Evolutionary conservation across 2,329 filamentous ascomycete species (phyloP).

Genomic region (Phoma herbarum): DNA sequence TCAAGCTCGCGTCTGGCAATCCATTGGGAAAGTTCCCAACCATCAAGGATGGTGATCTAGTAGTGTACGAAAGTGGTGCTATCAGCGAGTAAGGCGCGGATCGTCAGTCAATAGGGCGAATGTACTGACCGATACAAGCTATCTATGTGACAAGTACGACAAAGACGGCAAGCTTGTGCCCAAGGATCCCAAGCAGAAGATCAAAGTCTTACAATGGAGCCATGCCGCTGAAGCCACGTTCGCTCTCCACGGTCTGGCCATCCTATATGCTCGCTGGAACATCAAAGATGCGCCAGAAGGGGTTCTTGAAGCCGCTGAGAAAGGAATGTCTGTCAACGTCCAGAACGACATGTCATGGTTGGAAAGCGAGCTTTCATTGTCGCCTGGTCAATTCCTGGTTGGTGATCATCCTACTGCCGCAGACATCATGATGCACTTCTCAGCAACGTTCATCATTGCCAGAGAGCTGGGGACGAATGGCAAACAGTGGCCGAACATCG

Average conservation of each 20-base stretch:
- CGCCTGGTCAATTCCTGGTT: constrained; percentile 52
- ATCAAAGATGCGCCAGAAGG: constrained; percentile 42
- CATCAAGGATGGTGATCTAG: constrained; percentile 54
- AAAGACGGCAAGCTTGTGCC: constrained; percentile 50
- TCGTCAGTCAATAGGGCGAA: not conserved
- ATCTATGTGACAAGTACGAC: constrained; percentile 59
- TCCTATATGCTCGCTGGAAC: constrained; percentile 57
- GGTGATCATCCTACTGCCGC: constrained; percentile 55
- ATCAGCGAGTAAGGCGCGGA: constrained; percentile 54
- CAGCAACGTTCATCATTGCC: constrained; percentile 52
- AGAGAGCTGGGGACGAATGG: constrained; percentile 50
- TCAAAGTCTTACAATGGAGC: constrained; percentile 55
- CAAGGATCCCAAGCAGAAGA: constrained; percentile 42
- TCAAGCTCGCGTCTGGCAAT: constrained; percentile 54
- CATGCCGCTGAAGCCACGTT: constrained; percentile 60
- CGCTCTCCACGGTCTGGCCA: constrained; percentile 55
- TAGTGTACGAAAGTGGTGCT: constrained; percentile 56
- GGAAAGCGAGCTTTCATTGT: constrained; percentile 53
- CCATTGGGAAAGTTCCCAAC: constrained; percentile 58
- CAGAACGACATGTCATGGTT: constrained; percentile 58
- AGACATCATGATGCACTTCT: constrained; percentile 59
- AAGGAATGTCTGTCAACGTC: constrained; percentile 54
- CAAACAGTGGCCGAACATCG: constrained; percentile 35
- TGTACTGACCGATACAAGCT: constrained; percentile 42
- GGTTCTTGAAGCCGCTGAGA: constrained; percentile 48